Conservation (phyloP, 2,329 filamentous ascomycete species). For the Xylaria sp. region DNA sequence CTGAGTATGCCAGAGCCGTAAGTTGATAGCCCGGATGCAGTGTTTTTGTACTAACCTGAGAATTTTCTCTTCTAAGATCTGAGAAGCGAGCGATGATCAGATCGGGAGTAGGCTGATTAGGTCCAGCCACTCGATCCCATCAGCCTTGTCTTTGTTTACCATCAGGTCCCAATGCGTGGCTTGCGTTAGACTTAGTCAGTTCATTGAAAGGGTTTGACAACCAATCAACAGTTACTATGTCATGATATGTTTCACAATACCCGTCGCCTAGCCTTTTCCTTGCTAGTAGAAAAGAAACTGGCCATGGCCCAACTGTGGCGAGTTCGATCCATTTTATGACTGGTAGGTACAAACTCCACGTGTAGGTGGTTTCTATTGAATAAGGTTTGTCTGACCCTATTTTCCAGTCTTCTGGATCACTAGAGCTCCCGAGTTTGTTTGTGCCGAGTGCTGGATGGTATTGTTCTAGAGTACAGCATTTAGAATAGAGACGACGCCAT, state of each 20-base stretch:
- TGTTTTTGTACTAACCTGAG: not conserved
- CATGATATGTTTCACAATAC: no score
- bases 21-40: not conserved
- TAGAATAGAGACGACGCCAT: not conserved
- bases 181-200: not conserved
- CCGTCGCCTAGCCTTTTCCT: not conserved
- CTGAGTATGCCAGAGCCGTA: not conserved
- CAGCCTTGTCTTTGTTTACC: conserved; percentile 6
- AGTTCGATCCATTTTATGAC: not conserved
- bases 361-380: not conserved
- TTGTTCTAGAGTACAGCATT: not conserved
- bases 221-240: no score
- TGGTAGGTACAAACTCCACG: not conserved
- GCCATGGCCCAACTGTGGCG: not conserved
- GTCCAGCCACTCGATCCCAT: conserved; percentile 7
- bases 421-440: not conserved
- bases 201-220: not conserved
- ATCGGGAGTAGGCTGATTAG: not conserved
- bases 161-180: not conserved
- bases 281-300: not conserved
- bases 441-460: not conserved
- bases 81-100: not conserved
- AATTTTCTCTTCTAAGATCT: not conserved
- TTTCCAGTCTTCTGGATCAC: conserved; percentile 1
- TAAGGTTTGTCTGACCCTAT: conserved; percentile 5